These are phyloP conservation scores for Verticillium isaacii DNA, from an alignment of 2,329 filamentous ascomycete species.

Conservation along the genomic window DNA sequence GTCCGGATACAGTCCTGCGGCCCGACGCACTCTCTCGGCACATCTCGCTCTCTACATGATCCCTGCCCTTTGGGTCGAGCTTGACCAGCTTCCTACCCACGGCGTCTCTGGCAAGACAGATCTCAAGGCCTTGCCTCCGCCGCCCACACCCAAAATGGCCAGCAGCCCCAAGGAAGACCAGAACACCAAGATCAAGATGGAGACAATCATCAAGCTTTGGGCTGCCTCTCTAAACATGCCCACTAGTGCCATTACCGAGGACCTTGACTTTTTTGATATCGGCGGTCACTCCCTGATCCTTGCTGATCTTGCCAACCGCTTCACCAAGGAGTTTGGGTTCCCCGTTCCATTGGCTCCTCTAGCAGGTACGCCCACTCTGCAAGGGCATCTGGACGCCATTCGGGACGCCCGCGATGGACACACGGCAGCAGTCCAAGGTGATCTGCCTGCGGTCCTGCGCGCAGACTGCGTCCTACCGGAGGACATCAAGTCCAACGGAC, in stretches of 20 bases:
- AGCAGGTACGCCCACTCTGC: constrained; percentile 65
- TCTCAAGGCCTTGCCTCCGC: constrained; percentile 64
- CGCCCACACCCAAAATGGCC: constrained; percentile 45
- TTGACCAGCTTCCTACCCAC: constrained; percentile 68
- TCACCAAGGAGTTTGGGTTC: constrained; percentile 68
- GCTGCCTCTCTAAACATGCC: constrained; percentile 65
- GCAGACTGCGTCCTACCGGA: constrained; percentile 63
- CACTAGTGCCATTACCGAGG: constrained; percentile 55
- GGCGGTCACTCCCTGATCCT: constrained; percentile 74
- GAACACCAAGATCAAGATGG: constrained; percentile 60
- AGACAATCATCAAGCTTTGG: constrained; percentile 69
- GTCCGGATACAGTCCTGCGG: constrained; percentile 65
- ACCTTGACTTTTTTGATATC: constrained; percentile 77
- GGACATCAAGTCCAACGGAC: constrained; percentile 57
- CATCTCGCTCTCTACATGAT: constrained; percentile 82
- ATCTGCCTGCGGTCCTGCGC: constrained; percentile 64
- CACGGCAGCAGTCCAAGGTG: constrained; percentile 69
- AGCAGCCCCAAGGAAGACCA: constrained; percentile 38
- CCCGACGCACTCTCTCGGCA: constrained; percentile 58
- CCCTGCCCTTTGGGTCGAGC: constrained; percentile 69
- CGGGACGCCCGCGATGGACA: constrained; percentile 66
- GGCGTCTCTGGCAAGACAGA: constrained; percentile 77
- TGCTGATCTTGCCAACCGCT: constrained; percentile 68
- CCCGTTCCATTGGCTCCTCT: constrained; percentile 66
- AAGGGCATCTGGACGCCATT: constrained; percentile 69